A percentile compares a stretch with the other conserved stretches of the same genome.
phyloP scores from a whole-genome alignment of 2,329 filamentous ascomycete species.

The Trichophyton verrucosum region DNA sequence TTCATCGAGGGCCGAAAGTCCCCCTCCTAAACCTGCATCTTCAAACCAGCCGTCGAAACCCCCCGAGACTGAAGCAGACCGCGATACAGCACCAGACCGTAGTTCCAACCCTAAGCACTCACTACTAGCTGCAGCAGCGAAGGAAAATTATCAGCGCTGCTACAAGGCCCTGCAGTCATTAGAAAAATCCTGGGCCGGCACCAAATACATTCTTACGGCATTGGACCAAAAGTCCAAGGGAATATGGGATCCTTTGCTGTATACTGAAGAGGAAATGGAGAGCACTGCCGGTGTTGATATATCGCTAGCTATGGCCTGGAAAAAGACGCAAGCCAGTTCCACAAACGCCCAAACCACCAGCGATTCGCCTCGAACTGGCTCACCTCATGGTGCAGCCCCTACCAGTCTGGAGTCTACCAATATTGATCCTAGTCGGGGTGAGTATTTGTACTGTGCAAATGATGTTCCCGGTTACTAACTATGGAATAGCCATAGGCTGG shows the following conservation, averaged over 20 bases:
- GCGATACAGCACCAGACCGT: conserved; percentile 18
- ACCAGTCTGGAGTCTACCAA: conserved; percentile 16
- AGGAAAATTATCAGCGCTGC: conserved; percentile 76
- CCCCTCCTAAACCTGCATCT: conserved; percentile 27
- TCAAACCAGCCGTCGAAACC: conserved; percentile 22
- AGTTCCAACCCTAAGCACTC: conserved; percentile 51
- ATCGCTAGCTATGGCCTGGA: conserved; percentile 41
- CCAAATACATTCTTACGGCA: conserved; percentile 75
- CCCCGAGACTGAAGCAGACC: conserved; percentile 24
- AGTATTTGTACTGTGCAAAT: conserved; percentile 23
- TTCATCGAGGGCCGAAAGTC: conserved; percentile 49
- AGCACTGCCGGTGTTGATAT: conserved; percentile 47
- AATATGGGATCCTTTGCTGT: conserved; percentile 60
- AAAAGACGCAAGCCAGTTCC: conserved; percentile 12
- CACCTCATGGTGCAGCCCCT: background rate
- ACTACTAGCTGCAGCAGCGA: conserved; percentile 65
- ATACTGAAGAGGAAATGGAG: conserved; percentile 63
- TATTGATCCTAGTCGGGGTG: conserved; percentile 3
- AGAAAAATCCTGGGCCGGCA: conserved; percentile 76
- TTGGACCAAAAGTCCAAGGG: conserved; percentile 80
- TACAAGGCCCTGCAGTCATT: conserved; percentile 71
- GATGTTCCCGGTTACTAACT: conserved; percentile 24
- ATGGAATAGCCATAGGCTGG: conserved; percentile 58
- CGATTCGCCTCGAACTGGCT: background rate
- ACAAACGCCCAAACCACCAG: background rate